A percentile compares a stretch with the other conserved stretches of the same genome.
Evolutionary conservation across 1,284 basidiomycete genomes (phyloP).

Genomic region (Peniophora sp.): DNA sequence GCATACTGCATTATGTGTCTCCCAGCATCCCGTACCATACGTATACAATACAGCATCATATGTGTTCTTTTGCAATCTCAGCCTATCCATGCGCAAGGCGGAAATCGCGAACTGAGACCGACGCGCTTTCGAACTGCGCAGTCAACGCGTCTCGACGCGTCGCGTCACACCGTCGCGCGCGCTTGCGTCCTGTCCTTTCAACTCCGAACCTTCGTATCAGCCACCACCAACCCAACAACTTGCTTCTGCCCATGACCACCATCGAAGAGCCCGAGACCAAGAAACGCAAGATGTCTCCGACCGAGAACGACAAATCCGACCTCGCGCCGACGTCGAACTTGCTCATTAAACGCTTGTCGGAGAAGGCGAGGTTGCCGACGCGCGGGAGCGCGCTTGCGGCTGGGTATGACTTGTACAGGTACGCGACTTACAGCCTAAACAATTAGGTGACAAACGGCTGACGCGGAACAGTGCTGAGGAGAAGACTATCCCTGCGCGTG

Average conservation of each 20-base stretch:
- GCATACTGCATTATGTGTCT: too few species aligned
- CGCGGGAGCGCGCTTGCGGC: constrained; percentile 83
- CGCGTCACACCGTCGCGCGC: too few species aligned
- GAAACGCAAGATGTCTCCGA: constrained; percentile 48
- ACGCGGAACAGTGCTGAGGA: constrained; percentile 55
- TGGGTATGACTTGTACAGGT: constrained; percentile 94
- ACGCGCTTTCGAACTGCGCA: too few species aligned
- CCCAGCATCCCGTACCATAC: too few species aligned
- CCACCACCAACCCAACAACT: too few species aligned
- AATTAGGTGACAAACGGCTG: constrained; percentile 4
- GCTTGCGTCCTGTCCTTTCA: too few species aligned
- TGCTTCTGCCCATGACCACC: not conserved
- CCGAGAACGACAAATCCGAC: constrained; percentile 14
- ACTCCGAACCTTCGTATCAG: too few species aligned
- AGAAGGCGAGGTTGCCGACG: constrained; percentile 80
- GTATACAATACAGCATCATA: too few species aligned
- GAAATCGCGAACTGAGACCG: too few species aligned
- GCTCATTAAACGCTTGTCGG: constrained; percentile 80
- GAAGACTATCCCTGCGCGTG: constrained; percentile 74
- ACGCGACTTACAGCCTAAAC: constrained; percentile 11
- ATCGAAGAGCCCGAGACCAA: constrained; percentile 26
- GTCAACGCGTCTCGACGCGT: too few species aligned
- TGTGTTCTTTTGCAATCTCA: too few species aligned
- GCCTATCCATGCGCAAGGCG: too few species aligned
- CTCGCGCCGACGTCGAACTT: constrained; percentile 44